These are phyloP conservation scores for Pyrenophora teres DNA, from an alignment of 2,329 filamentous ascomycete species.

Conservation along the genomic window DNA sequence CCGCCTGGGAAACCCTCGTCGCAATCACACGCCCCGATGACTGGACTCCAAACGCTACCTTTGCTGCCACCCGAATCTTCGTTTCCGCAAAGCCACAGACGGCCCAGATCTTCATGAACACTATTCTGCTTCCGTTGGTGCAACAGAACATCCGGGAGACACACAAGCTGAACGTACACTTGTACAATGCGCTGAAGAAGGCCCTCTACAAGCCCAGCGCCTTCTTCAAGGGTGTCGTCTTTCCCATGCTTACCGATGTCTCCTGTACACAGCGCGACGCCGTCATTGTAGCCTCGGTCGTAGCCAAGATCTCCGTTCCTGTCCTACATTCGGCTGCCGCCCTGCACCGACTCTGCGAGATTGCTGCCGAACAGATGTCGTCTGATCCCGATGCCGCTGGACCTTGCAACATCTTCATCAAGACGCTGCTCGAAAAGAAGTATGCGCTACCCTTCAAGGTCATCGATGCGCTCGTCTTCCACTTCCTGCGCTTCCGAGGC, in stretches of 20 bases:
- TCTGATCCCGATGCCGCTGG: slow-evolving; percentile 84
- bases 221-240: slow-evolving; percentile 96
- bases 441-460: slow-evolving; percentile 95
- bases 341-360: slow-evolving; percentile 89
- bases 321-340: slow-evolving; percentile 92
- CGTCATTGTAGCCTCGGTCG: slow-evolving; percentile 84
- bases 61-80: slow-evolving; percentile 90
- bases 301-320: slow-evolving; percentile 82
- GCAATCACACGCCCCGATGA: slow-evolving; percentile 79
- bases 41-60: slow-evolving; percentile 80
- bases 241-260: slow-evolving; percentile 81
- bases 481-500: slow-evolving; percentile 87
- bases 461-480: slow-evolving; percentile 91
- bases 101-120: slow-evolving; percentile 83
- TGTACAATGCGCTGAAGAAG: slow-evolving; percentile 94
- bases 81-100: slow-evolving; percentile 80
- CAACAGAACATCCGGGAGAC: slow-evolving; percentile 91
- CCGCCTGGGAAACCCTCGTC: slow-evolving; percentile 88
- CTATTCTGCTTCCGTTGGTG: slow-evolving; percentile 86
- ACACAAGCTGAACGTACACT: slow-evolving; percentile 92
- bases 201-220: slow-evolving; percentile 90
- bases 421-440: slow-evolving; percentile 90
- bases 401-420: slow-evolving; percentile 94
- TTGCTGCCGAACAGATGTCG: slow-evolving; percentile 86
- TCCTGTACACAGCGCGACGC: slow-evolving; percentile 93